Evolutionary conservation across 192 early-diverging fungal genomes (phyloP).

Genomic region (Entrophospora sp.): DNA sequence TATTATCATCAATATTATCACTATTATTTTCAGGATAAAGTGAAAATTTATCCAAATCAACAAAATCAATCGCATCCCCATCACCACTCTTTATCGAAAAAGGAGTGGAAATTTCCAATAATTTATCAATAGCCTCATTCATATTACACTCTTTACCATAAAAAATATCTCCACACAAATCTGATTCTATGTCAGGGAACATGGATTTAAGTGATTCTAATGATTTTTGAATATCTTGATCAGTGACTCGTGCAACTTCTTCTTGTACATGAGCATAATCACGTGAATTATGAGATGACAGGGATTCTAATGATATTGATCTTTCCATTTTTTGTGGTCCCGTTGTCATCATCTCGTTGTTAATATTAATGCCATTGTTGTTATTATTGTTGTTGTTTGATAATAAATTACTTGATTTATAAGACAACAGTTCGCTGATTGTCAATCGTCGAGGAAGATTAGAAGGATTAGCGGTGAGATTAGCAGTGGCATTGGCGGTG

Average conservation of each 20-base stretch:
- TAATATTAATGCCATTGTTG: no score
- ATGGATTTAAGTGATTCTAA: slow-evolving; percentile 52
- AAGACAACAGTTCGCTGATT: no score
- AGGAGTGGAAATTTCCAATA: slow-evolving; percentile 24
- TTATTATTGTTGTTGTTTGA: no score
- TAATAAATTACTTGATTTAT: no score
- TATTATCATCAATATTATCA: no score
- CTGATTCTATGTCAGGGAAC: slow-evolving; percentile 64
- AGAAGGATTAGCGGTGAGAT: no score
- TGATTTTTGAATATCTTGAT: slow-evolving; percentile 47
- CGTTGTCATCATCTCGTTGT: no score
- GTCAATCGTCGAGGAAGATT: no score
- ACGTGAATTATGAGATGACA: neutral
- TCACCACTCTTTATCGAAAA: neutral
- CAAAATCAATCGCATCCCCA: no score
- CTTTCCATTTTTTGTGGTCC: neutral
- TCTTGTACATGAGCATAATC: slow-evolving; percentile 14
- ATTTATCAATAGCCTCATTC: slow-evolving; percentile 34
- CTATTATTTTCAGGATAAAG: no score
- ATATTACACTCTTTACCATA: slow-evolving; percentile 55
- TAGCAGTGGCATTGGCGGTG: neutral
- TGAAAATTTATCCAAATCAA: no score
- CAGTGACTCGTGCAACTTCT: slow-evolving; percentile 13
- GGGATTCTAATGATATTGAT: neutral
- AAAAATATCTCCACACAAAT: slow-evolving; percentile 64